phyloP scores from a whole-genome alignment of 306 rosid species.

The Casuarina glauca region DNA sequence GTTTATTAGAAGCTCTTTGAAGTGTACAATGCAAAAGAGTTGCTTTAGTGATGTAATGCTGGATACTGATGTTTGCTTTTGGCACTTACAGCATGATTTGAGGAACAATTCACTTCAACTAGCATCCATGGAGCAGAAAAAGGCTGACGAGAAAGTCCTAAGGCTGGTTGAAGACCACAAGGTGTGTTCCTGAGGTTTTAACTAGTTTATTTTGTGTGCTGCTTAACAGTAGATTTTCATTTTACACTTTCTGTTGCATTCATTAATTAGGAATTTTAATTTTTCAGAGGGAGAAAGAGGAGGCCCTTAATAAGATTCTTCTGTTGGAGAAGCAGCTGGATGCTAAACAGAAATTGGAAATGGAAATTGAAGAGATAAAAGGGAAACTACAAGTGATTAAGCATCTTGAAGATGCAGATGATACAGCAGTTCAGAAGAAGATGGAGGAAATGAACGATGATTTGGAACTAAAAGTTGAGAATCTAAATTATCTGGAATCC shows the following conservation, averaged over 20 bases:
- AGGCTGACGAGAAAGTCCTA: conserved; percentile 73
- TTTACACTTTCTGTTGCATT: conserved; percentile 12
- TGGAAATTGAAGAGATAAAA: conserved; percentile 90
- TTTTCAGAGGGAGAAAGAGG: conserved; percentile 84
- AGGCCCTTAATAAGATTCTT: conserved; percentile 75
- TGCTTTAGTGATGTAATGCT: conserved; percentile 14
- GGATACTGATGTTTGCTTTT: conserved; percentile 28
- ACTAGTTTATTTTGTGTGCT: conserved; percentile 11
- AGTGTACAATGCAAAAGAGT: conserved; percentile 10
- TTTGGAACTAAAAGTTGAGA: conserved; percentile 51
- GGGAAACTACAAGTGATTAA: conserved; percentile 93
- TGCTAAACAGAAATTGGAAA: conserved; percentile 86
- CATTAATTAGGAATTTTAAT: conserved; percentile 25
- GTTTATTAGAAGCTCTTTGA: conserved; percentile 1
- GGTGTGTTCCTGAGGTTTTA: conserved; percentile 43
- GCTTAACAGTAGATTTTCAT: conserved; percentile 1
- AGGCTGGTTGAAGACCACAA: conserved; percentile 88
- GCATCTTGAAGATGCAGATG: conserved; percentile 93
- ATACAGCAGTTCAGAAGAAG: conserved; percentile 69
- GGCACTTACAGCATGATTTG: conserved; percentile 63
- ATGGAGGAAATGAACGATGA: conserved; percentile 78
- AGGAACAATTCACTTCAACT: conserved; percentile 70
- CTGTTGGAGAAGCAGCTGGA: conserved; percentile 82
- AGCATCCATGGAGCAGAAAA: conserved; percentile 87
- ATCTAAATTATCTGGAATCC: conserved; percentile 48